A percentile compares a stretch with the other conserved stretches of the same genome.
Conservation (phyloP, 306 rosid genomes). For the Acacia crassicarpa region DNA sequence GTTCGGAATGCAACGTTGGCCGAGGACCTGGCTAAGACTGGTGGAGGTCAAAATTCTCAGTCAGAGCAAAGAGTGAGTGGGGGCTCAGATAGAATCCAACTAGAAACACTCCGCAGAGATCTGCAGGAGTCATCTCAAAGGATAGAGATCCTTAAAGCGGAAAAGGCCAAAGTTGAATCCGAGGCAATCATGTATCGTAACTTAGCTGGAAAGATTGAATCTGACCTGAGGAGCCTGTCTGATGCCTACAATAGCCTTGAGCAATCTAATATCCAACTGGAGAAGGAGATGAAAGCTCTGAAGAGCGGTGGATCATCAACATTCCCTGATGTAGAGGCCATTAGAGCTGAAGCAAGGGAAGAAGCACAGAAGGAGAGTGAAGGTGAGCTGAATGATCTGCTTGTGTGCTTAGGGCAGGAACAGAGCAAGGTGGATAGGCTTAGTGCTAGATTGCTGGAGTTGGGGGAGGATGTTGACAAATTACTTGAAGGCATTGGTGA, state of each 20-base stretch:
- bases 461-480: slow-evolving; percentile 83
- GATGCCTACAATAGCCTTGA: slow-evolving; percentile 98
- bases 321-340: slow-evolving; percentile 66
- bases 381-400: slow-evolving; percentile 85
- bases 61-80: slow-evolving; percentile 65
- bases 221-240: slow-evolving; percentile 87
- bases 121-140: slow-evolving; percentile 73
- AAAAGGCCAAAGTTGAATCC: slow-evolving; percentile 69
- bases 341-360: slow-evolving; percentile 93
- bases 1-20: slow-evolving; percentile 82
- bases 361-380: slow-evolving; percentile 95
- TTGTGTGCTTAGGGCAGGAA: slow-evolving; percentile 97
- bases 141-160: slow-evolving; percentile 74
- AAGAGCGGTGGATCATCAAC: slow-evolving; percentile 47
- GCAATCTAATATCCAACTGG: slow-evolving; percentile 72
- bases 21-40: slow-evolving; percentile 68
- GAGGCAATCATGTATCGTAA: slow-evolving; percentile 65
- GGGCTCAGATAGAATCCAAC: slow-evolving; percentile 63
- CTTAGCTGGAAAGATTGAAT: slow-evolving; percentile 83
- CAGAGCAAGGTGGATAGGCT: slow-evolving; percentile 87
- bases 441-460: slow-evolving; percentile 74
- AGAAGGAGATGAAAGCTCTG: slow-evolving; percentile 67
- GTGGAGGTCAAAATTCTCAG: slow-evolving; percentile 45
- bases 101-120: slow-evolving; percentile 77
- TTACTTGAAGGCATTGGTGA: slow-evolving; percentile 91